Conservation (phyloP, 2,329 filamentous ascomycete species). For the Exophiala sp. region DNA sequence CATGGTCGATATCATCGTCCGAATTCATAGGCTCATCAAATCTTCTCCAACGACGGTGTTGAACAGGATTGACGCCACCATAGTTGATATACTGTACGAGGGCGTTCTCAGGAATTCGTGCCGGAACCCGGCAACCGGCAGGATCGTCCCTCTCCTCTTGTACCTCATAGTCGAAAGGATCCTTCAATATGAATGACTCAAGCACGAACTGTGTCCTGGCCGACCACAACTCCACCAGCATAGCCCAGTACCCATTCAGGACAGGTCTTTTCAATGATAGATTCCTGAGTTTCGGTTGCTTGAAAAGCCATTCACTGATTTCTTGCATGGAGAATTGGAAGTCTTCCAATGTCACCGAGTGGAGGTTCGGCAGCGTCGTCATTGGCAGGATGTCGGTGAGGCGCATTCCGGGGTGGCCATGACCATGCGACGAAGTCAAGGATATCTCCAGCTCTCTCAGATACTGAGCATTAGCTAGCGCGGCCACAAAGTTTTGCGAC, state of each 20-base stretch:
- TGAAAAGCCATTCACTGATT: conserved; percentile 9
- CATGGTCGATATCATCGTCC: not conserved
- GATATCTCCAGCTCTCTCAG: conserved; percentile 8
- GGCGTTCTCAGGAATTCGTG: conserved; percentile 3
- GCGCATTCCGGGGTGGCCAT: no score
- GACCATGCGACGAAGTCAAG: not conserved
- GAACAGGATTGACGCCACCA: conserved; percentile 12
- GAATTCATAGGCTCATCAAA: not conserved
- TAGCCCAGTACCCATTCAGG: conserved; percentile 3
- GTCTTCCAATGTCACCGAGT: conserved; percentile 3
- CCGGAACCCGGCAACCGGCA: not conserved
- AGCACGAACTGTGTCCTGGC: not conserved
- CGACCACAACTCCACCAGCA: conserved; percentile 1
- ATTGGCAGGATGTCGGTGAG: conserved; percentile 1
- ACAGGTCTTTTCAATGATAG: conserved; percentile 1
- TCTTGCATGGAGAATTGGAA: not conserved
- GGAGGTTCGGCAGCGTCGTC: not conserved
- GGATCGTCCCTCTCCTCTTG: no score
- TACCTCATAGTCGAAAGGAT: not conserved
- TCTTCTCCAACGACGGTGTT: not conserved
- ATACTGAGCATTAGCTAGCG: conserved; percentile 1
- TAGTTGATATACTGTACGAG: conserved; percentile 10
- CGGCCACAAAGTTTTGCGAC: not conserved
- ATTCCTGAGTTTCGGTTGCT: conserved; percentile 10
- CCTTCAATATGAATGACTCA: conserved; percentile 5